Base-by-base conservation (phyloP, 371 early-diverging fungal species). In the Dinochytrium kinnereticum region DNA sequence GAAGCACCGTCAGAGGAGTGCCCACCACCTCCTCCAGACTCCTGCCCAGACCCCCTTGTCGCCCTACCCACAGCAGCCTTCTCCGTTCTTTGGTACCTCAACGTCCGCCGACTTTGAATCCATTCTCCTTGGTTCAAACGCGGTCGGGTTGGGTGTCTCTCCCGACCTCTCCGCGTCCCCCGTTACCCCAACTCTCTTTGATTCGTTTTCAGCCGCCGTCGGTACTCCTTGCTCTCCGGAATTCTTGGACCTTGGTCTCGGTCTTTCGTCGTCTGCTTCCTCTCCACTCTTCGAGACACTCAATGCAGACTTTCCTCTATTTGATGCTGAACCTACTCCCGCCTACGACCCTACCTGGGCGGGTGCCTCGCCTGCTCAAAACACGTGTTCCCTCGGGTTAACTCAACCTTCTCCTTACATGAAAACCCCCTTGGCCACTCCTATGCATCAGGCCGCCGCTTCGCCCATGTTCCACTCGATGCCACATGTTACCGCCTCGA, bases 11-110 rank as follows among this genome's bases (percentile, higher is more conserved):
- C 30, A 30, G 26, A 55, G 19, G 44, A 44, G 13, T 19, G 57
- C 57, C 57, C 26, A 19, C 57, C 49, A 49, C 15, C 57, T 30
- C 57, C 57, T 55, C 26, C 26, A 30, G 26, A 55, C 57, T 26
- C 57, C 57, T 5, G 10, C 57, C 57, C 57, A 55, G 57, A 55
- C 57, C 24, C 57, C 57, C 10, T 30, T 55, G 21, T 26, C 57
- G 57, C 10, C 57, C 30, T 26, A 17, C 5, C 24, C 26, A 10
- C 57, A 55, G 57, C 57, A 7, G 5, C 26, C 57, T 5, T 30
- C 57, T 30, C 57, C 57, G 5, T 55, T 30, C 30, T 24, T 55
- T 19, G 26, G 15, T 26, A 19, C 57, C 7, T 55, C 57, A 55
- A 10, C 57, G 26, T 55, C 24, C 10, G 26, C 7, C 21, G 57